phyloP scores from a whole-genome alignment of 1,284 basidiomycete genomes.

The Ustilago nuda region DNA sequence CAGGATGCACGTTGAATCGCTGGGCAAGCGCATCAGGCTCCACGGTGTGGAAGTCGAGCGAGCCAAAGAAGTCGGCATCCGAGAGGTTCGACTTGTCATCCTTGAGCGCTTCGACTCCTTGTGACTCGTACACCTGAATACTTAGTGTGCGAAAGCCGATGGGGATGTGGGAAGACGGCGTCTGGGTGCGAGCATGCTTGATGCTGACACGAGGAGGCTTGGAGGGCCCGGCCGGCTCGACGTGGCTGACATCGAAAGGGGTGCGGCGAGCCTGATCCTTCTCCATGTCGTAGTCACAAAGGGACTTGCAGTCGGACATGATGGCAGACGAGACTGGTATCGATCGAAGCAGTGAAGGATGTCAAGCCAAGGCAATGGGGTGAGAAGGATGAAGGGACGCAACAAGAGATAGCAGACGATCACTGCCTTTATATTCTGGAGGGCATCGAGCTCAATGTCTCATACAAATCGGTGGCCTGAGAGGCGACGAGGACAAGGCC shows the following conservation, averaged over 20 bases:
- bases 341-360: conserved; percentile 21
- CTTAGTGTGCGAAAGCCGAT: conserved; percentile 63
- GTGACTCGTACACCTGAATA: conserved; percentile 59
- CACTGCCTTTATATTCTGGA: conserved; percentile 14
- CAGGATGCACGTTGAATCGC: conserved; percentile 72
- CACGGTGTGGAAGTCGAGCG: conserved; percentile 75
- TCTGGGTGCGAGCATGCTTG: conserved; percentile 46
- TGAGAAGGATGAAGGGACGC: conserved; percentile 2
- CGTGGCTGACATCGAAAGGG: conserved; percentile 25
- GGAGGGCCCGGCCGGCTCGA: conserved; percentile 16
- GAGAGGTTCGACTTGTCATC: conserved; percentile 36
- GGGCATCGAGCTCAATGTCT: background rate
- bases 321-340: conserved; percentile 12
- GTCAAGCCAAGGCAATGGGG: conserved; percentile 18
- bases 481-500: background rate
- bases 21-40: conserved; percentile 72
- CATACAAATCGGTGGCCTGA: background rate
- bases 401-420: background rate
- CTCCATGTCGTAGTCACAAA: conserved; percentile 40
- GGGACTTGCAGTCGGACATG: conserved; percentile 40
- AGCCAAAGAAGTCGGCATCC: conserved; percentile 44
- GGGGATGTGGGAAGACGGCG: conserved; percentile 46
- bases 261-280: conserved; percentile 31
- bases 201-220: conserved; percentile 34
- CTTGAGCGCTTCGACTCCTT: conserved; percentile 34